Base-by-base conservation (phyloP, 1,139 yeast species). In the Yamadazyma siamensis region DNA sequence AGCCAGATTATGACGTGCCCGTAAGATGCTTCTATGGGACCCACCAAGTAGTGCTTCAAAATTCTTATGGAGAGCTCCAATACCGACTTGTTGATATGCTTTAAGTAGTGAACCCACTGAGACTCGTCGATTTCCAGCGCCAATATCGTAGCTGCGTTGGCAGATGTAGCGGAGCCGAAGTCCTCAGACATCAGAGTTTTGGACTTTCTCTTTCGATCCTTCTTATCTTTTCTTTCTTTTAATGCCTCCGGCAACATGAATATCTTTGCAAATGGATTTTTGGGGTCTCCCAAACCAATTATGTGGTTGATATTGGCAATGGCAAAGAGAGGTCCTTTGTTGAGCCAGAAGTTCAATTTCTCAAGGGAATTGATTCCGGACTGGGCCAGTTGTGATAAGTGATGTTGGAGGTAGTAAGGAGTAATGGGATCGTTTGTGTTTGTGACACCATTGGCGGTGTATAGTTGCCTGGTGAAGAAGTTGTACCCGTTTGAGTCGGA, bases 1-100 rank as follows among this genome's bases (percentile, higher is more conserved):
- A 80, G 57, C 84, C 87, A 81, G 3, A 84, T 81, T 22, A 81
- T 65, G 2, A 77, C 67, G 59, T 82, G 89, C 6, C 86, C 77
- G 4, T 82, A 66, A 2, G 85, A 77, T 6, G 87, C 75, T 43
- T 79, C 79, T 27, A 76, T 61, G 4, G 91, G 89, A 1, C 91
- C 91, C 34, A 71, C 64, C 24, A 81, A 56, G 47, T 81, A 83
- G 39, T 78, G 80, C 39, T 68, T 70, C 28, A 82, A 53, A 46
- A 83, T 82, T 35, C 81, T 66, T 59, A 80, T 70, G 13, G 84
- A 71, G 35, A 84, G 64, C 46, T 80, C 84, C 31, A 81, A 52
- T 1, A 81, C 81, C 11, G 84, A 78, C 46, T 75, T 71, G 49
- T 82, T 81, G 26, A 80, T 54, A 42, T 67, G 69, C 28, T 70